Conservation (phyloP, 768 basidiomycete species). For the Leccinum sublutescens region DNA sequence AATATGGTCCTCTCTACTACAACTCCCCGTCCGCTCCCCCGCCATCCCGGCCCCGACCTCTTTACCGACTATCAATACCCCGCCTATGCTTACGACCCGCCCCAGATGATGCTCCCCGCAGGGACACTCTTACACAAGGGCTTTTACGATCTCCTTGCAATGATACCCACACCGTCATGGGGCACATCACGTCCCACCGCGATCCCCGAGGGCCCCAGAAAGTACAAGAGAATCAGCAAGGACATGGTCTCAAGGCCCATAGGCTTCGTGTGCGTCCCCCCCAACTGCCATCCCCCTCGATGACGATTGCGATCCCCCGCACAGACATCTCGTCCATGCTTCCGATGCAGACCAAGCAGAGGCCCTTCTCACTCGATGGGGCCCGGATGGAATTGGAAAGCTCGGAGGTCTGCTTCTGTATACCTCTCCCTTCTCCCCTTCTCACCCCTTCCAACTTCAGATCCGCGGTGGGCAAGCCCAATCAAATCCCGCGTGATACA, state of each 20-base stretch:
- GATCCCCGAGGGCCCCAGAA: constrained; percentile 52
- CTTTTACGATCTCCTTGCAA: constrained; percentile 82
- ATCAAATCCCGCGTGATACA: constrained; percentile 78
- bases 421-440: constrained; percentile 17
- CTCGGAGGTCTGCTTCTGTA: constrained; percentile 62
- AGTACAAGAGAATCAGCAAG: constrained; percentile 72
- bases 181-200: constrained; percentile 20
- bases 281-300: constrained; percentile 12
- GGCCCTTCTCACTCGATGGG: constrained; percentile 84
- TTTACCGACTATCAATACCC: constrained; percentile 2
- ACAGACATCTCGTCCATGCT: constrained; percentile 86
- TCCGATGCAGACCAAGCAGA: constrained; percentile 88
- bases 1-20: constrained; percentile 14
- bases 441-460: constrained; percentile 41
- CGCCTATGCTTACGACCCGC: neutral
- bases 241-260: constrained; percentile 86
- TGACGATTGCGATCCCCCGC: constrained; percentile 19
- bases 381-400: constrained; percentile 85
- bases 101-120: constrained; percentile 54
- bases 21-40: neutral
- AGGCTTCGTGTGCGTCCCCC: constrained; percentile 72
- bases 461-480: constrained; percentile 85
- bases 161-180: constrained; percentile 63
- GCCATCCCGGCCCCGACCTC: neutral
- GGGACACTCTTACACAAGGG: constrained; percentile 83